These are phyloP conservation scores for Lasiodiplodia sp. DNA, from an alignment of 2,329 filamentous ascomycete species.

Conservation along the genomic window DNA sequence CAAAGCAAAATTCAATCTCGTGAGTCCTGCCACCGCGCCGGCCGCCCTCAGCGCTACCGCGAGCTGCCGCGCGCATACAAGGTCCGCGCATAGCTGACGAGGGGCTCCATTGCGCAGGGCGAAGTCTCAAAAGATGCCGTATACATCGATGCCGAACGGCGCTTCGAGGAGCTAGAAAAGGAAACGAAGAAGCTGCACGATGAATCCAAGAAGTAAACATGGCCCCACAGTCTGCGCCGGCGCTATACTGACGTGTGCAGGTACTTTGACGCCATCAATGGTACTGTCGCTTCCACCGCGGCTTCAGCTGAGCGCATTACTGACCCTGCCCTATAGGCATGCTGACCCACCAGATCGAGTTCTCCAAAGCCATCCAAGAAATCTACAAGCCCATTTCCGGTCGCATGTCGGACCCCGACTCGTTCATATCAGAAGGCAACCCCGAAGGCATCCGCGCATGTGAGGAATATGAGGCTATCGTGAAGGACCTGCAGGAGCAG, in stretches of 20 bases:
- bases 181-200: conserved; percentile 98
- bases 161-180: conserved; percentile 90
- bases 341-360: conserved; percentile 96
- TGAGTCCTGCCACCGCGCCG: conserved; percentile 40
- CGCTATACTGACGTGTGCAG: conserved; percentile 44
- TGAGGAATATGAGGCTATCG: conserved; percentile 93
- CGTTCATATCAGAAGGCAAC: conserved; percentile 82
- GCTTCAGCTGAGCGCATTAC: background rate
- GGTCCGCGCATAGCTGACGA: conserved; percentile 30
- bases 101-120: conserved; percentile 57
- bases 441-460: conserved; percentile 92
- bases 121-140: conserved; percentile 94
- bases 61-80: background rate
- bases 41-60: background rate
- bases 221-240: background rate
- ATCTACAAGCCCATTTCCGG: conserved; percentile 99
- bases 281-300: conserved; percentile 44
- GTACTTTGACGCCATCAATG: conserved; percentile 97
- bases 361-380: conserved; percentile 93
- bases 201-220: conserved; percentile 79
- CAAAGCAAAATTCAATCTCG: conserved; percentile 89
- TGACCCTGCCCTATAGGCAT: conserved; percentile 65
- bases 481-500: conserved; percentile 87
- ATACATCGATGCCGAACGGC: conserved; percentile 91
- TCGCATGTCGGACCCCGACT: conserved; percentile 90